Evolutionary conservation across 2,329 filamentous ascomycete species (phyloP).

Genomic region (Colletotrichum neosansevieriae): DNA sequence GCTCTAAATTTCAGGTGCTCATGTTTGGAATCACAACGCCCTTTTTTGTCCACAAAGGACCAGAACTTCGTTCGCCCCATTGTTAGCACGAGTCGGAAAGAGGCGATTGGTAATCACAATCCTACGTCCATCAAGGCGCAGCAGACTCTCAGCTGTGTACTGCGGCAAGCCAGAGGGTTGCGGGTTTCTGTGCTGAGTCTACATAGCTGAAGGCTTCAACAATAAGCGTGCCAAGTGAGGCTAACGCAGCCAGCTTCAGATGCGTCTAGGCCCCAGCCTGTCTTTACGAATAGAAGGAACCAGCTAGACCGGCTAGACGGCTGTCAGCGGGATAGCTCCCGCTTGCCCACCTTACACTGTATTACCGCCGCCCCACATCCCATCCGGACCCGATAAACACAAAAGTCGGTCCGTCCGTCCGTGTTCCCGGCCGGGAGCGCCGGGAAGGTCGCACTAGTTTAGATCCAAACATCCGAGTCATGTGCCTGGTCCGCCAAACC

Average conservation of each 20-base stretch:
- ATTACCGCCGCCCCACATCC: neutral
- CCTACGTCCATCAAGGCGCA: neutral
- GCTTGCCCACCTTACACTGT: neutral
- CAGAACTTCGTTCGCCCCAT: no score
- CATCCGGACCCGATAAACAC: conserved; percentile 18
- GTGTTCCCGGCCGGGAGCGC: conserved; percentile 16
- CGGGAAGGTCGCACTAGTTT: neutral
- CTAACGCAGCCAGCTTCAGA: neutral
- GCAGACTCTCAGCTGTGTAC: neutral
- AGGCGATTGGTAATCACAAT: no score
- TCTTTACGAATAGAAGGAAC: no score
- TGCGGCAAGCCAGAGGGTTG: conserved; percentile 2
- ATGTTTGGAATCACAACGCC: no score
- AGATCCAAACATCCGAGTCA: conserved; percentile 11
- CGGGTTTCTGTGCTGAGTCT: neutral
- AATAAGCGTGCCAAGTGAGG: conserved; percentile 4
- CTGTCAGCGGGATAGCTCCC: neutral
- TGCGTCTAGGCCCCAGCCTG: neutral
- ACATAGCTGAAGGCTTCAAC: neutral
- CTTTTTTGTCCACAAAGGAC: no score
- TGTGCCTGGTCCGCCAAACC: conserved; percentile 5
- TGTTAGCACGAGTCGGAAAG: no score
- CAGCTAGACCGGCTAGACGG: neutral
- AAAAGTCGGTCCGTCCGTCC: conserved; percentile 18
- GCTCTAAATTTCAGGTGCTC: no score